Conservation (phyloP, 2,329 filamentous ascomycete species). For the Claviceps spartinae region DNA sequence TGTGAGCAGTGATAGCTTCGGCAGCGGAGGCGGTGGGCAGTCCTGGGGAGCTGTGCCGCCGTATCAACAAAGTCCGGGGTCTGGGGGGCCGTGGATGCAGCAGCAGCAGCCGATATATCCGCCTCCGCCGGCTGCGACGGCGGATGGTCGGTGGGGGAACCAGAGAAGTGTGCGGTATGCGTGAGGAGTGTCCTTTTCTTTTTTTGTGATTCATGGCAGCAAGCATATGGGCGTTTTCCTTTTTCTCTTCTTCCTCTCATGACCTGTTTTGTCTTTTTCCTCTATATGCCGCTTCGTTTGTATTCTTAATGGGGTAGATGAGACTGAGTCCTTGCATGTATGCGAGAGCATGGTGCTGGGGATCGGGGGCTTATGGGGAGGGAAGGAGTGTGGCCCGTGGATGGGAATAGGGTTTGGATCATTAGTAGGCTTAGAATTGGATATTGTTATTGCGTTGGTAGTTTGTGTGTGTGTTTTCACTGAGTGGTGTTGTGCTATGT, state of each 20-base stretch:
- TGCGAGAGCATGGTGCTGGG: no score
- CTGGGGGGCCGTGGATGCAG: slow-evolving; percentile 2
- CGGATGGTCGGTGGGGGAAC: neutral
- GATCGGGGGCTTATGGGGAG: no score
- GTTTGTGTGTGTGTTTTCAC: no score
- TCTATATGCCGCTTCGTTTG: neutral
- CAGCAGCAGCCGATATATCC: slow-evolving; percentile 7
- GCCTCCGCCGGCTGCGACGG: neutral
- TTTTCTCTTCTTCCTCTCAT: neutral
- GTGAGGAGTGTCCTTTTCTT: neutral
- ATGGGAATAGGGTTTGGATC: no score
- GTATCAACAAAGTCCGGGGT: neutral
- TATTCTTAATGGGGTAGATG: no score
- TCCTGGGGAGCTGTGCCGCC: neutral
- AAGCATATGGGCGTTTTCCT: neutral
- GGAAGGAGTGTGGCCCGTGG: no score
- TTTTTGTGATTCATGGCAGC: neutral
- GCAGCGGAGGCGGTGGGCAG: neutral
- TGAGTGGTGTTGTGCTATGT: no score
- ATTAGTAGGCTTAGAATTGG: no score
- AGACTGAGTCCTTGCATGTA: no score
- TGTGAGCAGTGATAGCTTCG: neutral
- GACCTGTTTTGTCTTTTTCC: neutral
- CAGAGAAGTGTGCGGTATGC: slow-evolving; percentile 1
- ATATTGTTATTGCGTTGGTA: no score